Evolutionary conservation across 768 basidiomycete genomes (phyloP).

Genomic region (Termitomyces titanicus): DNA sequence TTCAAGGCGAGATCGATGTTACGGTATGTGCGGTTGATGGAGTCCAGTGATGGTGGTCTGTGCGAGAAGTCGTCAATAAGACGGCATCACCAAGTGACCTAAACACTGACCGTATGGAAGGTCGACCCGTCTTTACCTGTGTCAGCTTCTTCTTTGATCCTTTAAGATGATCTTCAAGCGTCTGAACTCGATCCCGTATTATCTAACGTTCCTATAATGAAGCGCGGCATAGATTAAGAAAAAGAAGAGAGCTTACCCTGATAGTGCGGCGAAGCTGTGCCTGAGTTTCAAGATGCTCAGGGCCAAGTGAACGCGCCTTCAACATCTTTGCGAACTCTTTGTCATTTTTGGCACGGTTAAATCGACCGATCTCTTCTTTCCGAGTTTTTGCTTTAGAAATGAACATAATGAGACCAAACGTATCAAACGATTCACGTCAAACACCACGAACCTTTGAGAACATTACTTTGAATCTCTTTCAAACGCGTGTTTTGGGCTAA

Average conservation of each 20-base stretch:
- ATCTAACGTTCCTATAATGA: conserved; percentile 34
- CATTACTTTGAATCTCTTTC: conserved; percentile 56
- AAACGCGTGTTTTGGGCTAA: conserved; percentile 29
- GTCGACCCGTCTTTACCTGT: conserved; percentile 57
- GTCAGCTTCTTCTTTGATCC: conserved; percentile 67
- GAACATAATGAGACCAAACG: conserved; percentile 2
- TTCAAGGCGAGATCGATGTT: conserved; percentile 77
- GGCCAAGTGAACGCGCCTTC: conserved; percentile 73
- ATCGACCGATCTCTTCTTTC: conserved; percentile 79
- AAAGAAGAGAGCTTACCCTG: conserved; percentile 44
- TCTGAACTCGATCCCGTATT: conserved; percentile 70
- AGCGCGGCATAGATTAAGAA: not conserved
- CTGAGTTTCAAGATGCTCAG: conserved; percentile 85
- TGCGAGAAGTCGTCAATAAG: not conserved
- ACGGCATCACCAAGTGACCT: not conserved
- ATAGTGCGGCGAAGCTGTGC: conserved; percentile 68
- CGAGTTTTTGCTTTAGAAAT: conserved; percentile 65
- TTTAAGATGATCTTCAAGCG: conserved; percentile 73
- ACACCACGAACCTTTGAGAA: conserved; percentile 57
- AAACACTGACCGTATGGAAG: conserved; percentile 54
- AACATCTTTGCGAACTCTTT: conserved; percentile 75
- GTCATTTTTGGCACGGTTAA: conserved; percentile 75
- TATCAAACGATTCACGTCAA: not conserved
- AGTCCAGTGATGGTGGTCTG: conserved; percentile 83
- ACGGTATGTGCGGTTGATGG: conserved; percentile 77